phyloP scores from a whole-genome alignment of 108 stramenopile genomes.

The Cyclostephanos invisitatus region DNA sequence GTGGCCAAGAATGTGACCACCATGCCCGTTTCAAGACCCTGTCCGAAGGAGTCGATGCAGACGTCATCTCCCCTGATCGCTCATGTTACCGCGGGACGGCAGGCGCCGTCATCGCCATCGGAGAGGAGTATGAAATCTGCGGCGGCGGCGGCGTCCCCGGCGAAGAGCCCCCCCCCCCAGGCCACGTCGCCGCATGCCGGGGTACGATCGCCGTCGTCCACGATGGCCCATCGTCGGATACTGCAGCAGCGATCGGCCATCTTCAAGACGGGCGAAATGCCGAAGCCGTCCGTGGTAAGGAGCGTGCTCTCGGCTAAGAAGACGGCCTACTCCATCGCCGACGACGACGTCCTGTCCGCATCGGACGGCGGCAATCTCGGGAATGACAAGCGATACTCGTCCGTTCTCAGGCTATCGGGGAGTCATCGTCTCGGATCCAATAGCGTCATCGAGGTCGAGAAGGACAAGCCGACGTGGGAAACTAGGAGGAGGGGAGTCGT shows the following conservation, averaged over 20 bases:
- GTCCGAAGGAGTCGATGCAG: no score
- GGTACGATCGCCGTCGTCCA: not conserved
- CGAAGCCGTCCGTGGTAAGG: not conserved
- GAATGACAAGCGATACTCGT: not conserved
- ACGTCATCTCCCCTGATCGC: no score
- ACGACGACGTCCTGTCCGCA: no score
- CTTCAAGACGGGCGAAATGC: not conserved
- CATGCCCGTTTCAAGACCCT: no score
- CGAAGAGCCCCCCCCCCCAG: not conserved
- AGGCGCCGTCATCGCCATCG: not conserved
- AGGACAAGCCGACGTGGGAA: not conserved
- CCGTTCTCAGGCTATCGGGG: not conserved
- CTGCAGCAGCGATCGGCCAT: slow-evolving; percentile 10
- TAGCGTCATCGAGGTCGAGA: not conserved
- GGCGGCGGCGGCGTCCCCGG: not conserved
- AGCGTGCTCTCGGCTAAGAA: not conserved
- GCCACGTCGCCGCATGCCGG: no score
- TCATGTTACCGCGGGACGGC: not conserved
- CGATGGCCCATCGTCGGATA: not conserved
- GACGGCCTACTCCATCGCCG: not conserved
- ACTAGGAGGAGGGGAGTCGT: not conserved
- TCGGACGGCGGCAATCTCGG: not conserved
- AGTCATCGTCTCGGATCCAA: not conserved
- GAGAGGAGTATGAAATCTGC: not conserved
- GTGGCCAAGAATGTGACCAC: not conserved